phyloP scores from a whole-genome alignment of 2,329 filamentous ascomycete species.

The Talaromyces pinophilus region DNA sequence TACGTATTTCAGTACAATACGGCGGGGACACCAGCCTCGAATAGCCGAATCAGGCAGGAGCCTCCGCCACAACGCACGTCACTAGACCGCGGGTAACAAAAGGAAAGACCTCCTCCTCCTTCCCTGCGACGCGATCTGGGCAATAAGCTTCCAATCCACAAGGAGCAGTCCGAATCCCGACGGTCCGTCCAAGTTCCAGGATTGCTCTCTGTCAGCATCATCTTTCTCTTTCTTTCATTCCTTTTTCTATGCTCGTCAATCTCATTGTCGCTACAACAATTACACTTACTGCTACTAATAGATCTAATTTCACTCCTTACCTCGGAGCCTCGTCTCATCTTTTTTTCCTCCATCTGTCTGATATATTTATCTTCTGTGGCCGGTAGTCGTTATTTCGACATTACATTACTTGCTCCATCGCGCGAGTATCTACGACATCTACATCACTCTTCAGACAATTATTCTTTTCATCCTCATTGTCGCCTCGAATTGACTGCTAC shows the following conservation, averaged over 20 bases:
- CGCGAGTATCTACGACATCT: neutral
- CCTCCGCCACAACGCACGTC: slow-evolving; percentile 2
- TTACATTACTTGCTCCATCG: neutral
- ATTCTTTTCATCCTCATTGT: neutral
- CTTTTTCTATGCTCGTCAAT: neutral
- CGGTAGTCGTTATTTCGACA: neutral
- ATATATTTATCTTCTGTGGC: neutral
- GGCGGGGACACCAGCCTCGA: slow-evolving; percentile 5
- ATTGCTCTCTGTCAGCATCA: neutral
- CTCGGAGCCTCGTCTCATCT: neutral
- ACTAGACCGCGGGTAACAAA: neutral
- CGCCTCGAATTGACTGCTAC: neutral
- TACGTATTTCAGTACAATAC: neutral
- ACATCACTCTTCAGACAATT: neutral
- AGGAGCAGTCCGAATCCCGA: neutral
- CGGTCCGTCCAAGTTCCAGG: neutral
- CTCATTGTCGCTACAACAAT: neutral
- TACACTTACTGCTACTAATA: neutral
- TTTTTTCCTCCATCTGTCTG: neutral
- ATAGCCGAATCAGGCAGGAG: neutral
- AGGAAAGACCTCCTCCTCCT: neutral
- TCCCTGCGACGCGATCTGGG: slow-evolving; percentile 3
- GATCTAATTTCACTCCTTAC: neutral
- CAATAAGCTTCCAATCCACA: slow-evolving; percentile 4
- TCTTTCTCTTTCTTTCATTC: neutral